Evolutionary conservation across 1,284 basidiomycete species (phyloP).

Genomic region (Boletellus sp.): DNA sequence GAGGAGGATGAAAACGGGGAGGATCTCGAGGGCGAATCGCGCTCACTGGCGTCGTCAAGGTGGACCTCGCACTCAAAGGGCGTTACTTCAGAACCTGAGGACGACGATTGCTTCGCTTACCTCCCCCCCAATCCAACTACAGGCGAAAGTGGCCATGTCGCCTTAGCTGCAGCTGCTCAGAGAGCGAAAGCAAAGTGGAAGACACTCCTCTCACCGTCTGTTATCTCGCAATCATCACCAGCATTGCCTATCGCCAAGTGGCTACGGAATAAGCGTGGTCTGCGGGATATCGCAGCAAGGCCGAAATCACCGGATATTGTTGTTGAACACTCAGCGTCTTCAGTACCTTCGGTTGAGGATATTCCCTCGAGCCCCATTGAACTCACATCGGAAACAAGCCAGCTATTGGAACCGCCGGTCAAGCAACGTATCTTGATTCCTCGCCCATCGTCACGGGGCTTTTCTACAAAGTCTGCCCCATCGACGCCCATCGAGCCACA

Average conservation of each 20-base stretch:
- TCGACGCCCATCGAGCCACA: conserved; percentile 37
- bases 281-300: conserved; percentile 8
- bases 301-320: conserved; percentile 26
- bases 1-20: conserved; percentile 39
- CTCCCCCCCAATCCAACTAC: conserved; percentile 23
- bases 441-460: conserved; percentile 38
- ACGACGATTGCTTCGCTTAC: conserved; percentile 39
- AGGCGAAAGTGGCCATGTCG: conserved; percentile 38
- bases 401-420: conserved; percentile 23
- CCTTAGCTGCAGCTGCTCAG: conserved; percentile 44
- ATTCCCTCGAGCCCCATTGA: conserved; percentile 25
- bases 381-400: conserved; percentile 1
- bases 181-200: conserved; percentile 62
- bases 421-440: conserved; percentile 33
- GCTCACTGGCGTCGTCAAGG: conserved; percentile 50
- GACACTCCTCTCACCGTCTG: conserved; percentile 38
- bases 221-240: conserved; percentile 33
- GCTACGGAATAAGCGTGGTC: conserved; percentile 24
- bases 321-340: conserved; percentile 24
- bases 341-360: conserved; percentile 24
- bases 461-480: conserved; percentile 36
- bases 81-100: conserved; percentile 37
- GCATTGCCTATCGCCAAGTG: conserved; percentile 33
- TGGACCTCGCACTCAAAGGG: conserved; percentile 47
- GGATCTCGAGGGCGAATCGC: conserved; percentile 45